Base-by-base conservation (phyloP, 768 basidiomycete species). In the Rhodocollybia butyracea region DNA sequence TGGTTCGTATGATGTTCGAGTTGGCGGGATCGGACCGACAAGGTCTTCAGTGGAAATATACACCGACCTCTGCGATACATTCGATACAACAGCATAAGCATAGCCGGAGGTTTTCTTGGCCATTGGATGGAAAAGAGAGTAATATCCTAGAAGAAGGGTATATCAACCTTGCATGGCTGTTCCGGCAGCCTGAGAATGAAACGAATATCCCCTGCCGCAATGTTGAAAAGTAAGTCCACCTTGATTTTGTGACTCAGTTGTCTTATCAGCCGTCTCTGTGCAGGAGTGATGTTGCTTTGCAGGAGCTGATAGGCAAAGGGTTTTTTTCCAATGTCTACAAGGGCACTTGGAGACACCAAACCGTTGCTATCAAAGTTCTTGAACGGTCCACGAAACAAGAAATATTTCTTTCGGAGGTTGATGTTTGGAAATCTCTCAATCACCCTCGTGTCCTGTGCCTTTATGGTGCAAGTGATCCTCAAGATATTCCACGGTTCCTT, bases 291-390 rank as follows among this genome's bases (percentile, higher is more conserved):
- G 71, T 83, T 30, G 74, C 76, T 42, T 74, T 76, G 22, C 76
- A 76, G 26, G 67, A 70, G 51, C 72, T 76, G 55, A 26, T 54
- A 22, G 76, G 80, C 5, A 51, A 68, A n/a, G 80, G 82, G 2
- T 75, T 70, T 64, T 80, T 81, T 65, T 77, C 77, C 17, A 71
- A 76, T 41, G 79, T 84, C n/a, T 81, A 77, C 63, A 65, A 70
- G 21, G 83, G 81, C 0, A 65, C 59, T 19, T 84, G 82, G 81
- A 67, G 72, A 32, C 68, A 65, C 5, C 65, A 67, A 30, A 58
- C 61, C 1, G 79, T 80, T 19, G 73, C 76, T 11, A 62, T 80
- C 64, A 80, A 83, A 64, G 72, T 79, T 13, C 65, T 81, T 39
- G 66, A 73, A 13, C 70, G 69, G 40, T 67, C 64, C 43, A 74